A percentile compares a stretch with the other conserved stretches of the same genome.
These are phyloP conservation scores for Epichloe sibirici DNA, from an alignment of 2,329 filamentous ascomycete genomes.

Conservation along the genomic window DNA sequence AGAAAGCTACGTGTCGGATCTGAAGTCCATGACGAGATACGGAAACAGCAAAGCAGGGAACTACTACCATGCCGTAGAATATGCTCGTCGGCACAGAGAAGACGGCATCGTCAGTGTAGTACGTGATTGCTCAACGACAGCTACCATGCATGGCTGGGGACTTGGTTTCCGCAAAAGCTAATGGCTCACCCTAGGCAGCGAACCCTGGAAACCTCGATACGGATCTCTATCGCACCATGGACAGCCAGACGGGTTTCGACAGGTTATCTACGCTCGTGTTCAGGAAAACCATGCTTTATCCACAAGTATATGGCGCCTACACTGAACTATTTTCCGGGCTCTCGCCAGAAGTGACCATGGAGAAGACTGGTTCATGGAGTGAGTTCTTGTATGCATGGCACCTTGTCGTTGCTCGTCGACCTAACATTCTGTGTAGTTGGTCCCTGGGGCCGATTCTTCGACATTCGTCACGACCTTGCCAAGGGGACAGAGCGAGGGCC, in stretches of 20 bases:
- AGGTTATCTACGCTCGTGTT: too few relatives aligned
- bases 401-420: background rate
- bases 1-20: too few relatives aligned
- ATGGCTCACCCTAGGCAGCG: constrained; percentile 9
- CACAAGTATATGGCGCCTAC: constrained; percentile 29
- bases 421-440: constrained; percentile 15
- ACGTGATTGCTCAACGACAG: too few relatives aligned
- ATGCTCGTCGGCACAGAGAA: constrained; percentile 14
- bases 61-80: constrained; percentile 20
- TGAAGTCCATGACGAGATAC: background rate
- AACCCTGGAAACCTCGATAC: constrained; percentile 29
- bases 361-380: constrained; percentile 3
- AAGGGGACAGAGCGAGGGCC: constrained; percentile 15
- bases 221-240: constrained; percentile 22
- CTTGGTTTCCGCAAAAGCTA: too few relatives aligned
- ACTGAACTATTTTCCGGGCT: constrained; percentile 35
- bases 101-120: constrained; percentile 18
- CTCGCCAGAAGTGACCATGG: constrained; percentile 28
- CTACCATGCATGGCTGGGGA: too few relatives aligned
- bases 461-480: constrained; percentile 17
- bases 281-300: constrained; percentile 5
- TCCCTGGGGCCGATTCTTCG: constrained; percentile 24
- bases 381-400: background rate
- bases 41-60: constrained; percentile 20
- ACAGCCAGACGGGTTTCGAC: background rate